Evolutionary conservation across 768 basidiomycete genomes (phyloP).

Genomic region (Termitomyces sp.): DNA sequence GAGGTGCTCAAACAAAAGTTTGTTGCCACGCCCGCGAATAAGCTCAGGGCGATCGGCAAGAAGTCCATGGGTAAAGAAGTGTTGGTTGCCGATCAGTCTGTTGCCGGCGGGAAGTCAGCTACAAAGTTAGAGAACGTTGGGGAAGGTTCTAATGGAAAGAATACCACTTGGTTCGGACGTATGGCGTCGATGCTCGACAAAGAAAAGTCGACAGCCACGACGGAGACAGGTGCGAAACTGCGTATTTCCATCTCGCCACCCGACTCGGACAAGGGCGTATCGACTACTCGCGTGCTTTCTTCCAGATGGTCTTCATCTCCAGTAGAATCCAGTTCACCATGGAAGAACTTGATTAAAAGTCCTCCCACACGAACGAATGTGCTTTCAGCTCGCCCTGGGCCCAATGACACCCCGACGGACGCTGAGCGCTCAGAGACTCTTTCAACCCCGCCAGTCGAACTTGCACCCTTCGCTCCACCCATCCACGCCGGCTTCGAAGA

Average conservation of each 20-base stretch:
- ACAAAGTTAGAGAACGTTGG: conserved; percentile 12
- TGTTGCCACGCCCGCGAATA: conserved; percentile 26
- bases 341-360: conserved; percentile 27
- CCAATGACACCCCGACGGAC: conserved; percentile 29
- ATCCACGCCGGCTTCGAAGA: conserved; percentile 28
- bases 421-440: conserved; percentile 22
- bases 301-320: conserved; percentile 36
- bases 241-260: conserved; percentile 35
- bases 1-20: conserved; percentile 12
- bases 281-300: conserved; percentile 13
- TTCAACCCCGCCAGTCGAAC: background rate
- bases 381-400: conserved; percentile 24
- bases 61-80: conserved; percentile 31
- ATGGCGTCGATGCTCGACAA: conserved; percentile 20
- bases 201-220: conserved; percentile 9
- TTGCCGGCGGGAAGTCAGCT: conserved; percentile 2
- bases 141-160: conserved; percentile 11
- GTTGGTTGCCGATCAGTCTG: conserved; percentile 24
- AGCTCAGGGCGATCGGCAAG: conserved; percentile 40
- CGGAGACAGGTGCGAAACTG: conserved; percentile 26
- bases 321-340: conserved; percentile 20
- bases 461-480: conserved; percentile 21
- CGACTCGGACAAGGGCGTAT: conserved; percentile 16
- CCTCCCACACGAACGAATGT: conserved; percentile 18
- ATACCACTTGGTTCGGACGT: conserved; percentile 23